Conservation (phyloP, 768 basidiomycete species). For the Rhodotorula sphaerocarpa region DNA sequence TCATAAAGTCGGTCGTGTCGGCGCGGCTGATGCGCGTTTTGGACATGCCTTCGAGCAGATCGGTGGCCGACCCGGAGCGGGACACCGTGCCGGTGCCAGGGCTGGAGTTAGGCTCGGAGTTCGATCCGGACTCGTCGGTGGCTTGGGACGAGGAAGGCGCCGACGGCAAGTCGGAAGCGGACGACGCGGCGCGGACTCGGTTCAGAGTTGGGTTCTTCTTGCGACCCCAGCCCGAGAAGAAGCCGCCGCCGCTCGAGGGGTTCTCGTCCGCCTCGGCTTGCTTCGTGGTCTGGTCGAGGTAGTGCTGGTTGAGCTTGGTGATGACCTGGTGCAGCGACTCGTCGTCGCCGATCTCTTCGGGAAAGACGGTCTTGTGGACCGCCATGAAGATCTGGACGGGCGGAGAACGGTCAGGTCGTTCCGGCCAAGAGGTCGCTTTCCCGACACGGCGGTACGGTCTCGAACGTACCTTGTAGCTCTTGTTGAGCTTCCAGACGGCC, state of each 20-base stretch:
- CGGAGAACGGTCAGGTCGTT: too few species aligned
- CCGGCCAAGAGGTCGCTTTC: too few species aligned
- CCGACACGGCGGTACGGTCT: neutral
- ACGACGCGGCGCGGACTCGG: slow-evolving; percentile 5
- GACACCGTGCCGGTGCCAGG: neutral
- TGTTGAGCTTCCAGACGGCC: slow-evolving; percentile 33
- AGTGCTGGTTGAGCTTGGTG: slow-evolving; percentile 27
- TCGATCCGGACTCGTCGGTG: too few species aligned
- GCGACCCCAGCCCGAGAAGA: slow-evolving; percentile 19
- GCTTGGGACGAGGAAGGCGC: neutral
- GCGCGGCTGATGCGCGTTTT: neutral
- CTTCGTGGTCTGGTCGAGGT: slow-evolving; percentile 8
- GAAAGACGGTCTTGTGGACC: slow-evolving; percentile 23
- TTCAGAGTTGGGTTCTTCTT: neutral
- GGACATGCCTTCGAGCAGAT: neutral
- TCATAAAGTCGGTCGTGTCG: neutral
- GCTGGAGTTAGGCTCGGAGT: neutral
- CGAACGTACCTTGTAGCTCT: slow-evolving; percentile 12
- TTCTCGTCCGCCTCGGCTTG: neutral
- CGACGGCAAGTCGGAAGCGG: slow-evolving; percentile 9
- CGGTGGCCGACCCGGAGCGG: neutral
- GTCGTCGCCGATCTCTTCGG: slow-evolving; percentile 10
- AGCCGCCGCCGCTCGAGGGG: slow-evolving; percentile 1
- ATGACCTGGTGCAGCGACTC: slow-evolving; percentile 26
- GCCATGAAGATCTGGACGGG: slow-evolving; percentile 1